Conservation (phyloP, 1,284 basidiomycete genomes). For the Hemileia vastatrix region DNA sequence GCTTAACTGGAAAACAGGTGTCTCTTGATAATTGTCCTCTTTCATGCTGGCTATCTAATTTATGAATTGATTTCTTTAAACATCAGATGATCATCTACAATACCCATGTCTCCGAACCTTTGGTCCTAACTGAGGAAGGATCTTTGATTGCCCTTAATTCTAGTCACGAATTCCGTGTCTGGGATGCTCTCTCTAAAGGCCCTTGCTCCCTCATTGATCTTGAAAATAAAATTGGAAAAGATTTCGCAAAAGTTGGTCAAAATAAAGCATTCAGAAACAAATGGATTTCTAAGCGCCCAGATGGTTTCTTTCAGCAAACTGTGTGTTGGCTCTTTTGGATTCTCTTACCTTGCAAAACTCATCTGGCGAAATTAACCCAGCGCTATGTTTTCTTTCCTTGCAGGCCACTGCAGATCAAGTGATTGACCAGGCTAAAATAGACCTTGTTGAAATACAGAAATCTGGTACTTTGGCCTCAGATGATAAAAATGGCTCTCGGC, state of each 20-base stretch:
- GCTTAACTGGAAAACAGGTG: slow-evolving; percentile 22
- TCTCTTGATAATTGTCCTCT: neutral
- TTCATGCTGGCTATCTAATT: neutral
- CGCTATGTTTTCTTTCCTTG: slow-evolving; percentile 8
- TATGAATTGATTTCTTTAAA: neutral
- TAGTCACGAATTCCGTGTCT: slow-evolving; percentile 21
- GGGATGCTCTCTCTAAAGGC: slow-evolving; percentile 11
- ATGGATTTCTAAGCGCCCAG: slow-evolving; percentile 88
- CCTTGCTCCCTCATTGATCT: slow-evolving; percentile 9
- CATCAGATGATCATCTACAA: slow-evolving; percentile 20
- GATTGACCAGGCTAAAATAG: slow-evolving; percentile 61
- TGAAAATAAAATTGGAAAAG: slow-evolving; percentile 32
- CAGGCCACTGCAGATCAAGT: slow-evolving; percentile 51
- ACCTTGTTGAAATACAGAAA: slow-evolving; percentile 64
- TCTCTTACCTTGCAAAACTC: slow-evolving; percentile 26
- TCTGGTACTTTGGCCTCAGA: slow-evolving; percentile 55
- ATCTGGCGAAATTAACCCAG: neutral
- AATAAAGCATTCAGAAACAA: slow-evolving; percentile 92
- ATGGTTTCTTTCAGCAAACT: slow-evolving; percentile 66
- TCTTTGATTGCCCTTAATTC: slow-evolving; percentile 2
- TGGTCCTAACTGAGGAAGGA: slow-evolving; percentile 18
- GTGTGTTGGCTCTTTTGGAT: slow-evolving; percentile 29
- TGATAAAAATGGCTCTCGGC: slow-evolving; percentile 60
- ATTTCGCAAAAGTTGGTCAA: slow-evolving; percentile 56
- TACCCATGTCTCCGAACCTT: slow-evolving; percentile 16